Base-by-base conservation (phyloP, 2,329 filamentous ascomycete genomes). In the Lachnellula suecica region DNA sequence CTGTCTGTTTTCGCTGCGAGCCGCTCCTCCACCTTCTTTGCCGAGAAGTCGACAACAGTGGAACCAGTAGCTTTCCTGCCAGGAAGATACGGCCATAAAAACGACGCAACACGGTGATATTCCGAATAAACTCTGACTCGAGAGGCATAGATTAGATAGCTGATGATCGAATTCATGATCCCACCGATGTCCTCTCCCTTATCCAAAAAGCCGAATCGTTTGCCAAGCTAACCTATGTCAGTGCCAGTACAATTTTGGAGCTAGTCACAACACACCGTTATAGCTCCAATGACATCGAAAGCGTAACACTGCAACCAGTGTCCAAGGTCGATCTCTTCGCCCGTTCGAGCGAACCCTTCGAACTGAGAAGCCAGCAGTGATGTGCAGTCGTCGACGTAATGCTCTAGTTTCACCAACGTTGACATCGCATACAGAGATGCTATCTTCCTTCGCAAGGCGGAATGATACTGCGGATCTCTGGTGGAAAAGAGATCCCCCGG, bases 231-330 rank as follows among this genome's bases (percentile, higher is more conserved):
- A 31, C 8, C 8, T 8, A 31, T 15, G 8, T 15, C 8, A 31
- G 29, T 31, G 29, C 8, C 8, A 31, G 8, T 31, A 31, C 15
- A 31, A 8, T 31, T 31, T 31, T 8, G 8, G 15, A 15, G 15
- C 8, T 8, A 31, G 8, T 8, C 15, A 31, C 8, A 15, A 31
- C 29, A 8, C 29, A 31, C 29, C 7, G 74, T 77, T 11, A 79
- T 74, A 35, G 73, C 67, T 0, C 74, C 74, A 27, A 80, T 78
- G 1, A 78, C 74, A 44, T 79, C 73, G 37, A 75, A 74, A 0
- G 71, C 72, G 47, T 71, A 76, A 53, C 63, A 74, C 47, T 75
- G 72, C 44, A 75, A 61, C 70, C 71, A 72, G 10, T 40, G 19
- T n/a, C 10, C 10, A 2, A 40, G 17, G 19, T 40, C 8, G 19